A percentile compares a stretch with the other conserved stretches of the same genome.
These are phyloP conservation scores for Lathyrus sativus DNA, from an alignment of 306 rosid genomes.

Conservation along the genomic window DNA sequence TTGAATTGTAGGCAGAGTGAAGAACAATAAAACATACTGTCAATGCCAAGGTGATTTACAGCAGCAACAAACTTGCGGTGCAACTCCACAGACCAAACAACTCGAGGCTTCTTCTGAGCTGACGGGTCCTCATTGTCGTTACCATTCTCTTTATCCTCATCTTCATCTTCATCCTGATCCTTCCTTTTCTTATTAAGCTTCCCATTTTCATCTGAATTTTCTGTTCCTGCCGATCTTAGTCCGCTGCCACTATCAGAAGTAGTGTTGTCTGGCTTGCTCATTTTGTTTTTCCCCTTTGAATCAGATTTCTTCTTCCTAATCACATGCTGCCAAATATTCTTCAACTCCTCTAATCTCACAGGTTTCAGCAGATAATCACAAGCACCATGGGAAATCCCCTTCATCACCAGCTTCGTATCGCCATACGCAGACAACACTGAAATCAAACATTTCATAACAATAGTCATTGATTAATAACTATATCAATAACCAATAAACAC, in stretches of 20 bases:
- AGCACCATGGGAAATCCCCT: conserved; percentile 96
- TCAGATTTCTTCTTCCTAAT: conserved; percentile 80
- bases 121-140: conserved; percentile 74
- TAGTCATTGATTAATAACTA: conserved; percentile 14
- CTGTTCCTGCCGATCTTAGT: conserved; percentile 46
- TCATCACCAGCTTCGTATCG: conserved; percentile 87
- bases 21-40: conserved; percentile 61
- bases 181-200: conserved; percentile 69
- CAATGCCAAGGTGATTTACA: conserved; percentile 90
- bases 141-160: conserved; percentile 68
- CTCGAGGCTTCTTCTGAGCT: conserved; percentile 91
- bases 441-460: conserved; percentile 36
- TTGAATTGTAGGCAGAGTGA: conserved; percentile 23
- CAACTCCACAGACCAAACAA: conserved; percentile 95
- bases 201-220: conserved; percentile 61
- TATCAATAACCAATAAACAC: conserved; percentile 6
- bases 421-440: conserved; percentile 91
- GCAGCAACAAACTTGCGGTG: conserved; percentile 94
- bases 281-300: conserved; percentile 59
- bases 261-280: conserved; percentile 52
- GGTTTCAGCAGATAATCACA: conserved; percentile 97
- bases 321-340: conserved; percentile 98
- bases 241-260: conserved; percentile 48
- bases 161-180: conserved; percentile 79
- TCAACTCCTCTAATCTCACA: conserved; percentile 88